Conservation (phyloP, 352 stramenopile species). For the Phytophthora tubulina region DNA sequence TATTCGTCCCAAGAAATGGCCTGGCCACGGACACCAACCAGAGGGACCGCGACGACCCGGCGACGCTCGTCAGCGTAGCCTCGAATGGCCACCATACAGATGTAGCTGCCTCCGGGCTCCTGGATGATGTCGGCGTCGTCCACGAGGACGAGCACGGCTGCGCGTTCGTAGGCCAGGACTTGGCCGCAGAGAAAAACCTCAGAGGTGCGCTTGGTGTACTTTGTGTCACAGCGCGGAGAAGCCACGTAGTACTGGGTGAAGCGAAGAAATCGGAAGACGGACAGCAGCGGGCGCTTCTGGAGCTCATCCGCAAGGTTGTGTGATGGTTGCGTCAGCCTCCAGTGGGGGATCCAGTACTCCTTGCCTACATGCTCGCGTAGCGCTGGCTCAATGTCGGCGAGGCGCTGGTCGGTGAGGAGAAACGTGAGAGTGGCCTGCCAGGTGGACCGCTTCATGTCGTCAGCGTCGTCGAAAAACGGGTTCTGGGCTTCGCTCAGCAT, state of each 20-base stretch:
- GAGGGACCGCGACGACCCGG: constrained; percentile 2
- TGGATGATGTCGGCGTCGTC: constrained; percentile 12
- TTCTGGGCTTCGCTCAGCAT: not conserved
- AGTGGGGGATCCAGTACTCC: constrained; percentile 9
- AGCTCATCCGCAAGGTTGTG: constrained; percentile 1
- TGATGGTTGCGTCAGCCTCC: not conserved
- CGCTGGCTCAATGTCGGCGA: not conserved
- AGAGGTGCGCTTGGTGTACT: constrained; percentile 15
- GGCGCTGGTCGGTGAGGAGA: constrained; percentile 1
- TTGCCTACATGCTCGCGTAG: constrained; percentile 4
- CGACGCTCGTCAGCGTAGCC: not conserved
- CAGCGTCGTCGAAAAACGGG: constrained; percentile 10
- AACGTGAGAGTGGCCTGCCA: constrained; percentile 8
- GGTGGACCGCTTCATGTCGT: not conserved
- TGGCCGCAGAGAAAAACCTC: constrained; percentile 15
- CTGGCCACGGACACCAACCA: not conserved
- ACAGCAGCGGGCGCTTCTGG: constrained; percentile 10
- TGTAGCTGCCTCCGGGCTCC: constrained; percentile 4
- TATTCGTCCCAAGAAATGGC: constrained; percentile 7
- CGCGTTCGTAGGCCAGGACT: constrained; percentile 1
- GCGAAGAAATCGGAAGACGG: constrained; percentile 11
- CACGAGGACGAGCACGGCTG: not conserved
- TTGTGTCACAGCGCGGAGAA: constrained; percentile 2
- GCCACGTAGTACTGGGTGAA: constrained; percentile 16
- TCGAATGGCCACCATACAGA: constrained; percentile 7